Evolutionary conservation across 2,329 filamentous ascomycete species (phyloP).

Genomic region (Penicillium decumbens): DNA sequence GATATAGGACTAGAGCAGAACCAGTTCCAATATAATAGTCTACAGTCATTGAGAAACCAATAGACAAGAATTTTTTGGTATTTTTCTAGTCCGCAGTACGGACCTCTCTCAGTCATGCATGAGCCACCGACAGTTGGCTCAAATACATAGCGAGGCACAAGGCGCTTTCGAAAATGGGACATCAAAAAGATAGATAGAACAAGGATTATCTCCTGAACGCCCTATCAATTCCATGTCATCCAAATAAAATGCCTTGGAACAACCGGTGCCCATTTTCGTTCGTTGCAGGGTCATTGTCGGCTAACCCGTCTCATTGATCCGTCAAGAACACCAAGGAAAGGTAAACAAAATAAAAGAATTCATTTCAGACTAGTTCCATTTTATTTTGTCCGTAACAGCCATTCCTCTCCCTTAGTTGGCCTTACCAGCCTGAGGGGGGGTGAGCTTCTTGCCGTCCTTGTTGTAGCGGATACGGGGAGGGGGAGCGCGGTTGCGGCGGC

Average conservation of each 20-base stretch:
- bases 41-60: background rate
- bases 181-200: constrained; percentile 1
- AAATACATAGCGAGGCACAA: constrained; percentile 9
- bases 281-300: constrained; percentile 6
- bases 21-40: background rate
- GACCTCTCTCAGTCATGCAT: constrained; percentile 20
- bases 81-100: constrained; percentile 16
- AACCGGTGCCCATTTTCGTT: constrained; percentile 14
- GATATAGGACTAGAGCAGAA: constrained; percentile 22
- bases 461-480: constrained; percentile 98
- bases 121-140: constrained; percentile 17
- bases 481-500: constrained; percentile 97
- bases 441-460: constrained; percentile 99
- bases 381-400: constrained; percentile 30
- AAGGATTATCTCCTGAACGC: background rate
- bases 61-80: constrained; percentile 18
- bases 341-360: constrained; percentile 36
- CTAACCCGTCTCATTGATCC: constrained; percentile 8
- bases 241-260: constrained; percentile 2
- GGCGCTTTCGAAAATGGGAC: constrained; percentile 3
- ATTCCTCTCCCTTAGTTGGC: constrained; percentile 41
- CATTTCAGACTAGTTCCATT: constrained; percentile 36
- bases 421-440: constrained; percentile 74
- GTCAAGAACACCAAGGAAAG: constrained; percentile 29
- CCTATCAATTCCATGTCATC: background rate